Evolutionary conservation across 371 early-diverging fungal species (phyloP), one percentile per base, ranked within the genome.

Genomic region (Circinella umbellata): DNA sequence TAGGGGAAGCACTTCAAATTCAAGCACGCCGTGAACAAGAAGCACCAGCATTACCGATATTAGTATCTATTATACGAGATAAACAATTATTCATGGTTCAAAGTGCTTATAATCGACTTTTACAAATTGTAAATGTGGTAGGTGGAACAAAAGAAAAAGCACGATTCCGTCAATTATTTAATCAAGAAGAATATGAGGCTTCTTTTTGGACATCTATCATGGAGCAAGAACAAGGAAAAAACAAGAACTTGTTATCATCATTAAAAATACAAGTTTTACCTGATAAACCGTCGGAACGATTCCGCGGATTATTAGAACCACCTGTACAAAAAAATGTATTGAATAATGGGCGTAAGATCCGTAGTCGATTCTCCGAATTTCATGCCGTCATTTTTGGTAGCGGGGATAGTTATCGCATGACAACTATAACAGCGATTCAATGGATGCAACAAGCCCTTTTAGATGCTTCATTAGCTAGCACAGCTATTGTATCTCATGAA

Each of bases 331-430:
- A 67, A 38, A 68, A 59, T 42, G 67, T 68, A 20, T 53, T 76
- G 18, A 84, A 84, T 66, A 84, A 81, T 65, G 84, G 84, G 11
- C 53, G 85, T 6, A 82, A 80, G 63, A 85, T 82, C 53, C 72
- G 85, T 1, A 72, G 80, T 4, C 72, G 75, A 27, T 85, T 82
- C 70, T 79, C 79, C 39, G 77, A 69, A 8, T 82, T 82, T 72
- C 87, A 89, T 73, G 79, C 88, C 20, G 74, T 76, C 39, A 78
- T 89, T 9, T 89, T 87, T 80, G 89, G 88, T 34, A 89, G 85
- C 48, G 88, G 85, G 3, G 84, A 87, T 67, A 46, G 62, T 27
- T 74, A 82, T 61, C 71, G 77, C 46, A 79, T 81, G 78, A 87
- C 89, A 4, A 90, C 89, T 1, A 63, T 90, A 15, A 88, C 90